Evolutionary conservation across 2,329 filamentous ascomycete species (phyloP), one percentile per base, ranked within the genome.

Genomic region (Fusarium subtropicale): DNA sequence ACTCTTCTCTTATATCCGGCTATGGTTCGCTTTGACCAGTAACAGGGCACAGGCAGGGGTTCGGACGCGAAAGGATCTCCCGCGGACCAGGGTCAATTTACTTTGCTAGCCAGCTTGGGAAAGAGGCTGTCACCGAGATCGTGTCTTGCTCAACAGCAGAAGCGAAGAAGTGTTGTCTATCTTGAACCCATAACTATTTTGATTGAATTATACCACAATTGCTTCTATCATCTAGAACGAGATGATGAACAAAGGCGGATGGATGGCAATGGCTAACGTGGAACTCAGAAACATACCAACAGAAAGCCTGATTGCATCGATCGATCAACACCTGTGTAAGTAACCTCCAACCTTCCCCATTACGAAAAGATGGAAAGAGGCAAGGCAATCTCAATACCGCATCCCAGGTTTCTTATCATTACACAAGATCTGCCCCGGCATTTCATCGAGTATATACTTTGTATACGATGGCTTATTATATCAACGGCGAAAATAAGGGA

Each of bases 51-150:
- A 39, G 36, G 7, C 36, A 58, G 31, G 64, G 63, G 31, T 54
- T 55, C 46, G 33, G 60, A 61, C 36, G 46, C 45, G 36, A 56
- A 48, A 50, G 31, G 54, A 45, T 59, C 38, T 63, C 28, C 64
- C 39, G 45, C 53, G 51, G 44, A 38, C 44, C 55, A 56, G 56
- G 56, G 47, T 51, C 41, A 11, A 16, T 30, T 42, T 54, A 22
- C 48, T 30, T 31, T 34, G 50, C 34, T 45, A 53, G 47, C 28
- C 24, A 44, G 47, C 24, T n/a, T 28, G 28, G 18, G 20, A 42
- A 47, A 30, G 34, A 33, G 18, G 13, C 34, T 18, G 20, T 39
- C 44, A 16, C 28, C 22, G 8, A 28, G 34, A 31, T 15, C 24
- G 16, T 42, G 26, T 22, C 28, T 57, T 42, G 16, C 18, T 16